Evolutionary conservation across 2,329 filamentous ascomycete species (phyloP), one percentile per base, ranked within the genome.

Genomic region (Stachybotrys echinatus): DNA sequence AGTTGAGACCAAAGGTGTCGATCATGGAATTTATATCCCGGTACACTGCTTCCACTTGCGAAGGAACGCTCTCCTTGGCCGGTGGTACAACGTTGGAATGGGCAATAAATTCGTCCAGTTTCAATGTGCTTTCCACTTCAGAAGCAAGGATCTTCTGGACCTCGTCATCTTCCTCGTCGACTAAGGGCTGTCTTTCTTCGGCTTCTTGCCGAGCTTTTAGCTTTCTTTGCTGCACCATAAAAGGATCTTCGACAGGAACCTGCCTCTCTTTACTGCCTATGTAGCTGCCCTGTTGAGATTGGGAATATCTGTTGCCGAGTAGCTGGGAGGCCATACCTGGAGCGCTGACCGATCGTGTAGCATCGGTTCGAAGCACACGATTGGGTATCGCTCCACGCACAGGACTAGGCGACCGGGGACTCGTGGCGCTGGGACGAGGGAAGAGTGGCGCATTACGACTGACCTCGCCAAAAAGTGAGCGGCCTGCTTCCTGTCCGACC

Each of bases 21-120:
- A 99, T 85, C 94, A 97, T 99, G 12, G 88, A 88, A 66, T 94
- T 92, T 64, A 92, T 88, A 60, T 92, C 89, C 42, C 87, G 80
- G 65, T 89, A 94, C 1, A 87, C 74, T 18, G 81, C 78, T 60
- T 87, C 83, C 20, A 84, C 81, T 56, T 85, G 83, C 8, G 78
- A 75, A 4, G 82, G 78, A 27, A 86, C 74, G 43, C 75, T 83
- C 49, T 84, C 78, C 48, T 74, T 72, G 14, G 76, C 76, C 14
- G 75, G 73, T 4, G 76, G 71, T 6, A 72, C 73, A 39, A 78
- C 74, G 52, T 82, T 78, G 4, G 77, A 71, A 58, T 83, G 80
- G 3, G 78, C 84, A 47, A 89, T 77, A 58, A 91, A 91, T 46
- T 85, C 80, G 51, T 87, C 80, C 34, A 91, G 66, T 7, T 75